Base-by-base conservation (phyloP, 495 filamentous ascomycete species). In the Penicillium coffeae region DNA sequence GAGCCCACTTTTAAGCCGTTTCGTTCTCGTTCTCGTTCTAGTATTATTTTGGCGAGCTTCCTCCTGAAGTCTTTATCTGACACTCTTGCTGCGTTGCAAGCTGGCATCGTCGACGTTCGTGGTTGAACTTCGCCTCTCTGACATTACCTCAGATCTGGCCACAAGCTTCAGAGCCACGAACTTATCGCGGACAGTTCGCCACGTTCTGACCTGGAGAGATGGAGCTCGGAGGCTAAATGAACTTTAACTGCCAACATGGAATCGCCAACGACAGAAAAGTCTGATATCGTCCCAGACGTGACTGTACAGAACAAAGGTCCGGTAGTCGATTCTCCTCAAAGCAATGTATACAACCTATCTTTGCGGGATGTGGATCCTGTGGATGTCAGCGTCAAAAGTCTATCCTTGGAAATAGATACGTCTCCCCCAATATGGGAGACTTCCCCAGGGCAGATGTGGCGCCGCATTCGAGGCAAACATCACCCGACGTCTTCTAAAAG, bases 321-420 rank as follows among this genome's bases (percentile, higher is more conserved):
- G 2, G 22, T 3, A 0, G 40, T 54, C 14, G 21, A 55, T 14
- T 22, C 21, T n/a, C 42, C 50, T 22, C 44, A 43, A 21, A 48
- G 58, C 42, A 39, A 39, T 12, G 43, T 45, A 1, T 58, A 60
- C 43, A 64, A 64, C 18, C 56, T 87, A 10, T 81, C 82, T 0
- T 73, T 88, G 33, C 77, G 79, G 4, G 73, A 73, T 14, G 84
- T 88, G 42, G 71, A 79, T 30, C 66, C 78, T 12, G 82, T 86
- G 21, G 65, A 81, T 47, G 73, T 87, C 19, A 64, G 65, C 14
- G 75, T 85, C 22, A 70, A 69, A 14, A 64, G 78, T 48, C 63
- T 88, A 13, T 66, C 74, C 5, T 74, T 87, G 42, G 60, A 68
- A 3, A 76, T 86, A 39, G 73, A 81, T 48, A 70, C 71, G 4